Percentiles rank a stretch among this genome's conserved stretches.
These are phyloP conservation scores for Mycena crocata DNA, from an alignment of 768 basidiomycete species.

Conservation along the genomic window DNA sequence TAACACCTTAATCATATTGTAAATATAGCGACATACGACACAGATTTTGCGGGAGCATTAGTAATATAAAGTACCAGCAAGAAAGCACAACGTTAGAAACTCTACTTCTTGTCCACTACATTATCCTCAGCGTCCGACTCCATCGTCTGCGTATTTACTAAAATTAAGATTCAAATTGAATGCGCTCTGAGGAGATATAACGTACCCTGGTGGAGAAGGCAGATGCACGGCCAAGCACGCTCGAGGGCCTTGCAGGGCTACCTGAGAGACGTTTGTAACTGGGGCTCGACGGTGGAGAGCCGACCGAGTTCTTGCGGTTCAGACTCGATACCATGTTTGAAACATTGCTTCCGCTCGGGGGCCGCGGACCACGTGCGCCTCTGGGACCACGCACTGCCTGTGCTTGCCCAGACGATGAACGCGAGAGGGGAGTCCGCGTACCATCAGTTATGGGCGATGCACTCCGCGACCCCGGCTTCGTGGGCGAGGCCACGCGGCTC, in stretches of 20 bases:
- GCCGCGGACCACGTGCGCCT: conserved; percentile 59
- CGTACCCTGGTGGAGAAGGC: conserved; percentile 75
- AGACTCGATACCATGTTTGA: conserved; percentile 68
- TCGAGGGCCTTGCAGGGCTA: conserved; percentile 58
- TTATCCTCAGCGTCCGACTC: conserved; percentile 88
- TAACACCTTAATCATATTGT: conserved; percentile 23
- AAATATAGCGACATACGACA: conserved; percentile 18
- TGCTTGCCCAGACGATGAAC: conserved; percentile 39
- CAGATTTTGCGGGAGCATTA: conserved; percentile 11
- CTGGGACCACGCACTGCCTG: conserved; percentile 55
- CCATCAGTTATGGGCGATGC: conserved; percentile 53
- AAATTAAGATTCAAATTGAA: too few relatives aligned
- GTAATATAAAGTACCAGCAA: conserved; percentile 12
- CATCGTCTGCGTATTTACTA: conserved; percentile 85
- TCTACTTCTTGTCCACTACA: conserved; percentile 56
- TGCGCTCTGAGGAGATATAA: too few relatives aligned
- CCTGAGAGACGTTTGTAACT: conserved; percentile 60
- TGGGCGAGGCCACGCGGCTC: conserved; percentile 47
- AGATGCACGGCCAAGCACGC: conserved; percentile 61
- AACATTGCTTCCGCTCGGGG: conserved; percentile 56
- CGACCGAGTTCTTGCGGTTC: conserved; percentile 60
- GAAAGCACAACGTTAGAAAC: background rate
- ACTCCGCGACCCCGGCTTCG: conserved; percentile 53
- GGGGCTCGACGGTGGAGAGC: conserved; percentile 52
- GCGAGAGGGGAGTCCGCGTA: conserved; percentile 32